A percentile compares a stretch with the other conserved stretches of the same genome.
Conservation (phyloP, 2,329 filamentous ascomycete genomes). For the Celoporthe dispersa region DNA sequence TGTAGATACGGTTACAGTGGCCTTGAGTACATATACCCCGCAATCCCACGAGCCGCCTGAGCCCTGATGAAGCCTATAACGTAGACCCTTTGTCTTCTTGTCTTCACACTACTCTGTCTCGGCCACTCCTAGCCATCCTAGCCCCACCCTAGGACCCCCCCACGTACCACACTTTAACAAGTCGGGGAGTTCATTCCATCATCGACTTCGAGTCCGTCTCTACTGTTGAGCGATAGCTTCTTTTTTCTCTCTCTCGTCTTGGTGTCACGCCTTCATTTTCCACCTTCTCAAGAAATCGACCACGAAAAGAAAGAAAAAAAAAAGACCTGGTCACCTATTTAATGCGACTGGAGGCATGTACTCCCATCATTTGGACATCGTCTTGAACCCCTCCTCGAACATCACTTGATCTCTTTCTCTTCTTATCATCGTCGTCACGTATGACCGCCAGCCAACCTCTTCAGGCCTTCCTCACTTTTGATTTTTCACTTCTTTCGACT, state of each 20-base stretch:
- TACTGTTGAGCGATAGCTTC: not conserved
- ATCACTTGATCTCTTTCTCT: not conserved
- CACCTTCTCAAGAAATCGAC: no score
- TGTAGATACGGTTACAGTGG: no score
- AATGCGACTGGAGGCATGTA: not conserved
- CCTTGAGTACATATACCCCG: no score
- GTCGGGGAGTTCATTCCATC: slow-evolving; percentile 2
- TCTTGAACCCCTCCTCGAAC: not conserved
- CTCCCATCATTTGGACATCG: not conserved
- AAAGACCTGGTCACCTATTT: no score
- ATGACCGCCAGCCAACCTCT: not conserved
- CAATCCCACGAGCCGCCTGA: not conserved
- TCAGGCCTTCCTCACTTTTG: not conserved
- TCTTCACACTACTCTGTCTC: not conserved
- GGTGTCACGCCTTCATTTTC: not conserved
- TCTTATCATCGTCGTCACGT: not conserved
- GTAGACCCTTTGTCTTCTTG: not conserved
- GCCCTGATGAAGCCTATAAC: no score
- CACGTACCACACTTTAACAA: not conserved
- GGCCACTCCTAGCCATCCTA: not conserved
- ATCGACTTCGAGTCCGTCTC: slow-evolving; percentile 3
- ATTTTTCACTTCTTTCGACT: not conserved
- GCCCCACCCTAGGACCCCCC: not conserved
- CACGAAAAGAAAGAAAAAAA: not conserved
- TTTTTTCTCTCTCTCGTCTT: not conserved